Evolutionary conservation across 2,329 filamentous ascomycete species (phyloP), one percentile per base, ranked within the genome.

Genomic region (Hypoxylon sp.): DNA sequence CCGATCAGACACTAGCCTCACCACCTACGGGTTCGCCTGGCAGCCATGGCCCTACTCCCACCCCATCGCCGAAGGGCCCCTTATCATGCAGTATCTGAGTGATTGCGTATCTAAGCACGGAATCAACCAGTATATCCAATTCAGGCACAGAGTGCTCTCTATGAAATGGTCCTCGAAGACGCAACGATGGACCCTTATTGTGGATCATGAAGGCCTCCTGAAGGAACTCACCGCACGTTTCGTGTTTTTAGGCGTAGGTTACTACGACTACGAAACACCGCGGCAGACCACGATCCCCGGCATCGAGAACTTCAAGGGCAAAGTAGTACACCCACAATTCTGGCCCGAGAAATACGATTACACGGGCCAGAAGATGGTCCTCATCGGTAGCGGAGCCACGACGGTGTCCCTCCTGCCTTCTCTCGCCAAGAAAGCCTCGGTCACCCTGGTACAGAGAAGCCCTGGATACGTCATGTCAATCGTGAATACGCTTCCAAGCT

Each of bases 371-470:
- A 85, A 86, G 43, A 81, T 94, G 22, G 85, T 92, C 37, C 81
- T 94, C 59, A 86, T 95, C 65, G 92, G 92, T 7, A 89, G 86
- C 19, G 92, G 92, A 4, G 92, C 92, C 2, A 96, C 92, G 0
- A 90, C 92, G 3, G 79, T 94, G 8, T 39, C 92, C 0, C 82
- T 96, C 0, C 77, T 95, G 2, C 92, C 92, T 1, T 85, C 83
- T 46, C 79, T 96, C 50, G 86, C 87, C 1, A 79, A 90, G 39
- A 91, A 89, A 5, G 79, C 78, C 6, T 83, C 85, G n/a, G 87
- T 92, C 24, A 94, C 91, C 1, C 92, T 94, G 86, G 81, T 96
- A 1, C 92, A 96, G 78, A 87, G 92, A 60, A 92, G 88, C 41
- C 92, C 92, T 0, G 85, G 83, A 0, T 94, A 92, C 71, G 83